A percentile compares a stretch with the other conserved stretches of the same genome.
Conservation (phyloP, 768 basidiomycete genomes). For the Rhizopogon rudus region DNA sequence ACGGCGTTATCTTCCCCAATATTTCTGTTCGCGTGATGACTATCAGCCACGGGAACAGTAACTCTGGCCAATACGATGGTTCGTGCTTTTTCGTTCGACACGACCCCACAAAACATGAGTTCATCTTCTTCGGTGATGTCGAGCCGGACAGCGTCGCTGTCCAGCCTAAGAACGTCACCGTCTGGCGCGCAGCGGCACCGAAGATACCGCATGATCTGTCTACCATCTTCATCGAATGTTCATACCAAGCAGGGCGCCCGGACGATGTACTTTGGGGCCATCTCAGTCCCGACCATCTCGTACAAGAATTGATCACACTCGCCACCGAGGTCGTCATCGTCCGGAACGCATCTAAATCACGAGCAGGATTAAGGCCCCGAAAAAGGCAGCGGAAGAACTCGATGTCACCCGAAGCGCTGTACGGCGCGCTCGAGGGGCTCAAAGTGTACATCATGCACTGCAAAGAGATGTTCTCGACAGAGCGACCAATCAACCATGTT, state of each 20-base stretch:
- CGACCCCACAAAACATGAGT: constrained; percentile 55
- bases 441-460: constrained; percentile 82
- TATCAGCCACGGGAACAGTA: constrained; percentile 66
- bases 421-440: constrained; percentile 52
- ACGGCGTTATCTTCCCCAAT: constrained; percentile 45
- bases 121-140: constrained; percentile 94
- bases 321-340: constrained; percentile 60
- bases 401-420: constrained; percentile 37
- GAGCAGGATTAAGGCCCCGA: constrained; percentile 12
- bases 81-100: constrained; percentile 84
- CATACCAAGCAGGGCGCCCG: constrained; percentile 70
- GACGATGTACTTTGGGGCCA: constrained; percentile 78
- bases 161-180: constrained; percentile 53
- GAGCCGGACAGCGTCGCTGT: constrained; percentile 76
- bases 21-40: constrained; percentile 65
- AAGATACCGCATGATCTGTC: constrained; percentile 66
- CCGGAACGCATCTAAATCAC: constrained; percentile 30
- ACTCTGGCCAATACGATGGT: constrained; percentile 58
- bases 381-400: constrained; percentile 37
- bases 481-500: constrained; percentile 52
- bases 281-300: constrained; percentile 75
- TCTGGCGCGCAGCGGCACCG: constrained; percentile 82
- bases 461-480: constrained; percentile 64
- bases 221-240: constrained; percentile 94
- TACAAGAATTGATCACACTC: constrained; percentile 65